Evolutionary conservation across 257 asterid species (phyloP), one percentile per base, ranked within the genome.

Genomic region (Nicotiana knightiana): DNA sequence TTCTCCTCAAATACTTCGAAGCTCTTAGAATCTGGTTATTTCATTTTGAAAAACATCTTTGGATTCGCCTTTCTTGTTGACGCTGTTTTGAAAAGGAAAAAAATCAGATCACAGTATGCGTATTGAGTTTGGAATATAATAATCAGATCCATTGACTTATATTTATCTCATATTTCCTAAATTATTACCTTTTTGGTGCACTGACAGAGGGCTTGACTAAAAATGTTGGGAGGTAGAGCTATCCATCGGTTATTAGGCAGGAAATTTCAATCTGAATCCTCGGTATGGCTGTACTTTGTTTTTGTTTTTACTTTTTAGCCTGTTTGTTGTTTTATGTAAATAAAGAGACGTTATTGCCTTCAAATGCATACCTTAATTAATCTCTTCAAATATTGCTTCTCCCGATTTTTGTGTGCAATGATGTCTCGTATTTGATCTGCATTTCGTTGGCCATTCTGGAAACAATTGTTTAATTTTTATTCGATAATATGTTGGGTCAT

Each of bases 221-320:
- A 67, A 89, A 73, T 91, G 92, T 87, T 87, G 80, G 87, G 94
- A 76, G 88, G 90, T 84, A 87, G 90, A 89, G 89, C 87, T 57
- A 68, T 91, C 77, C 89, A 84, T 63, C 81, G 85, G 85, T 86
- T 88, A 86, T 83, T 89, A 87, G 88, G 83, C 55, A 88, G 89
- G 83, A 88, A 81, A 79, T 86, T 89, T 86, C 90, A 85, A 26
- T 87, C 90, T 11, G 85, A 86, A 75, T 83, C 82, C 86, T 48
- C 84, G 83, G 89, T 89, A 73, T 48, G 63, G 24, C 43, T 15
- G 85, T 85, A 46, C 43, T n/a, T 77, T 54, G 59, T 37, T 21
- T 64, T 43, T 43, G 12, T 0, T 43, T 43, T 43, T 43, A 43
- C 53, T 80, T 48, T 3, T 32, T 65, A 32, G 73, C 39, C 10